These are phyloP conservation scores for Limonomyces culmigenus DNA, from an alignment of 1,284 basidiomycete species.

Conservation along the genomic window DNA sequence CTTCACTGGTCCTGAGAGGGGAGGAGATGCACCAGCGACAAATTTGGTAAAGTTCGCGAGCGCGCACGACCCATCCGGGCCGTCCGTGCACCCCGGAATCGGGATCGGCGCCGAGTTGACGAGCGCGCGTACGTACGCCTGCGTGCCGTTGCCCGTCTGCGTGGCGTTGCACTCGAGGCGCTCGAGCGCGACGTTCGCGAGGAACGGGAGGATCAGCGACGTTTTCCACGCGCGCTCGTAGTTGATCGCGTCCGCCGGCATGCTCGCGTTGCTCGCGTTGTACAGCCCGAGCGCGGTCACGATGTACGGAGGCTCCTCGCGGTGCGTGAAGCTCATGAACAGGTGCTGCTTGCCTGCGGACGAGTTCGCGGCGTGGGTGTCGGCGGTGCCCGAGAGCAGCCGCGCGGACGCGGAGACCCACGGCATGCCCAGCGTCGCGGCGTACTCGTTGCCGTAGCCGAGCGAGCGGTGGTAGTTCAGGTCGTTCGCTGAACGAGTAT, in stretches of 20 bases:
- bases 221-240: slow-evolving; percentile 9
- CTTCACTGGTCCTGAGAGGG: background rate
- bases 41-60: slow-evolving; percentile 5
- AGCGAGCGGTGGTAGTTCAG: slow-evolving; percentile 7
- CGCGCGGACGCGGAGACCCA: slow-evolving; percentile 8
- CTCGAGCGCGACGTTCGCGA: slow-evolving; percentile 11
- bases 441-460: slow-evolving; percentile 8
- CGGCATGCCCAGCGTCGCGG: slow-evolving; percentile 9
- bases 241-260: slow-evolving; percentile 11
- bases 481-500: slow-evolving; percentile 7
- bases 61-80: slow-evolving; percentile 8
- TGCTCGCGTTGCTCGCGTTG: slow-evolving; percentile 11
- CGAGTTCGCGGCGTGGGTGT: slow-evolving; percentile 2
- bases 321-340: slow-evolving; percentile 11
- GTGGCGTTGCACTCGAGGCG: slow-evolving; percentile 7
- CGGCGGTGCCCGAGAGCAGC: slow-evolving; percentile 1
- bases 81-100: slow-evolving; percentile 7
- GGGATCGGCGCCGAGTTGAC: slow-evolving; percentile 5
- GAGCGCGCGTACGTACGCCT: slow-evolving; percentile 1
- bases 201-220: slow-evolving; percentile 9
- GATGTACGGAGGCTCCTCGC: slow-evolving; percentile 11
- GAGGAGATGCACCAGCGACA: background rate
- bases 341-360: slow-evolving; percentile 6
- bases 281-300: slow-evolving; percentile 11
- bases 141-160: background rate